Evolutionary conservation across 768 basidiomycete genomes (phyloP).

Genomic region (Serendipita vermifera): DNA sequence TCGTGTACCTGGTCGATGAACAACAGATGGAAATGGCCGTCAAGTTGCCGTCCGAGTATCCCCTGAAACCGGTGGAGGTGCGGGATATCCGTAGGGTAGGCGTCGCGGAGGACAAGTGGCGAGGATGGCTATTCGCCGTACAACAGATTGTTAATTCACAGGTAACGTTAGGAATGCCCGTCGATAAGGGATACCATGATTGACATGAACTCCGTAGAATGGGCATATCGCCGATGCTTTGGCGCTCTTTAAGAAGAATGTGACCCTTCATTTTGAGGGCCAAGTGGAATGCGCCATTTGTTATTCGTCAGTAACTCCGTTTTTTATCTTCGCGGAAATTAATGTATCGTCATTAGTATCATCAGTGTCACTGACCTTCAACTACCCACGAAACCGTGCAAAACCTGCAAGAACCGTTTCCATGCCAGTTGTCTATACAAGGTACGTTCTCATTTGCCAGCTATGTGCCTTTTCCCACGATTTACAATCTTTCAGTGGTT

Average conservation of each 20-base stretch:
- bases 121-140: conserved; percentile 85
- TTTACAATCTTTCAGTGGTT: conserved; percentile 51
- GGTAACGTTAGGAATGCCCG: conserved; percentile 34
- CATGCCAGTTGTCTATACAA: conserved; percentile 88
- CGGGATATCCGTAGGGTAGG: conserved; percentile 73
- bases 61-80: conserved; percentile 78
- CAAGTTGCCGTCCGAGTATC: conserved; percentile 82
- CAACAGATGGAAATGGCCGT: conserved; percentile 82
- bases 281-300: conserved; percentile 95
- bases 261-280: conserved; percentile 84
- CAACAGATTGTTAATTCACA: conserved; percentile 84
- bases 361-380: conserved; percentile 81
- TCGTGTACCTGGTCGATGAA: conserved; percentile 81
- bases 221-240: conserved; percentile 82
- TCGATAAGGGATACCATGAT: background rate
- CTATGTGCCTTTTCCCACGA: background rate
- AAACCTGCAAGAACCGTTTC: conserved; percentile 89
- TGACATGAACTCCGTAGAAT: conserved; percentile 40
- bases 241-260: conserved; percentile 86
- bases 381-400: conserved; percentile 82
- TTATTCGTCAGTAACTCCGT: conserved; percentile 52
- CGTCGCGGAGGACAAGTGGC: conserved; percentile 80
- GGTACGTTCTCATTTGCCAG: conserved; percentile 27
- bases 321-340: background rate
- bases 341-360: conserved; percentile 40